These are phyloP conservation scores for Diaporthe ampelina DNA, from an alignment of 2,329 filamentous ascomycete species.

Conservation along the genomic window DNA sequence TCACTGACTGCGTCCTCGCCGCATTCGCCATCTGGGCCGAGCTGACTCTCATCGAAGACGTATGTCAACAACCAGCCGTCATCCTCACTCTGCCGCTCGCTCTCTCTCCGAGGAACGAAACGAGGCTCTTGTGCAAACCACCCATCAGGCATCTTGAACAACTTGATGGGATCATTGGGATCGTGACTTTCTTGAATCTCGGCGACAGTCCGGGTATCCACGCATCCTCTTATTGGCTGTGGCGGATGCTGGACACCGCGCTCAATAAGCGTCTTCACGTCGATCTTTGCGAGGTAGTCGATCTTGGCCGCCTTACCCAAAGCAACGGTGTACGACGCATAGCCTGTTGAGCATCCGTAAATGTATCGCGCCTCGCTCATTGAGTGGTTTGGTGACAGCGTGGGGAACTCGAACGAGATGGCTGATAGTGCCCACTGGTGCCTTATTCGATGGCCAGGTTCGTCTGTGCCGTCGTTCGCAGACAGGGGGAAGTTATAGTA, in stretches of 20 bases:
- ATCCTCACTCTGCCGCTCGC: constrained; percentile 64
- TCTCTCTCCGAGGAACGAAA: constrained; percentile 66
- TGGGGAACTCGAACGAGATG: constrained; percentile 78
- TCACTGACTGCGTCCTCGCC: constrained; percentile 65
- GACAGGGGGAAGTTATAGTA: constrained; percentile 74
- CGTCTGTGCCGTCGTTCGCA: background rate
- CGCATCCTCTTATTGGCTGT: constrained; percentile 69
- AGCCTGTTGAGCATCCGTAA: constrained; percentile 76
- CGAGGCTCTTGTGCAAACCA: constrained; percentile 78
- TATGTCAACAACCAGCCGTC: constrained; percentile 78
- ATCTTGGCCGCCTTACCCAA: constrained; percentile 77
- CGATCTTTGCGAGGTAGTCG: constrained; percentile 74
- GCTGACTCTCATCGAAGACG: constrained; percentile 77
- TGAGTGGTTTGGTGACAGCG: constrained; percentile 64
- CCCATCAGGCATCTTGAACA: constrained; percentile 71
- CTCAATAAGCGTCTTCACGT: constrained; percentile 66
- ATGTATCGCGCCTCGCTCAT: constrained; percentile 73
- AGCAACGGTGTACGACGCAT: constrained; percentile 69
- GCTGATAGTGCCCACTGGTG: constrained; percentile 75
- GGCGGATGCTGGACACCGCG: constrained; percentile 62
- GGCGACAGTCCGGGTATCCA: constrained; percentile 68
- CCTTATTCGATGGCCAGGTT: constrained; percentile 57
- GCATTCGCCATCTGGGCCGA: constrained; percentile 65
- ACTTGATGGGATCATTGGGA: constrained; percentile 67
- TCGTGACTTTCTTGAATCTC: constrained; percentile 64